A percentile compares a stretch with the other conserved stretches of the same genome.
Conservation (phyloP, 768 basidiomycete species). For the Naganishia friedmannii region DNA sequence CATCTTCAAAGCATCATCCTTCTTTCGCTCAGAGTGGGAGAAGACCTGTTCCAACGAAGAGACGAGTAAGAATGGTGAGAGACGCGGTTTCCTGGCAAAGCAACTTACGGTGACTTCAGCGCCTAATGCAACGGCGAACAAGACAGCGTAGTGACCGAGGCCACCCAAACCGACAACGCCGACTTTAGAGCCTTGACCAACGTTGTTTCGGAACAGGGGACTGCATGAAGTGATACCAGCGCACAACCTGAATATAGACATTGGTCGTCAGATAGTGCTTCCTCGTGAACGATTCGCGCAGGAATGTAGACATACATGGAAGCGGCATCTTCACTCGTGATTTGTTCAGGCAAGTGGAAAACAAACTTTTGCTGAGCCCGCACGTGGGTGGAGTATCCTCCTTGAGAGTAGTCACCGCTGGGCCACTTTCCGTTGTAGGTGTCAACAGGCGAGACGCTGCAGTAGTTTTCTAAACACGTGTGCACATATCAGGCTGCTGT, state of each 20-base stretch:
- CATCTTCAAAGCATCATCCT: conserved; percentile 60
- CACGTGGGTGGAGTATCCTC: conserved; percentile 59
- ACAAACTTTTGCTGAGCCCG: conserved; percentile 58
- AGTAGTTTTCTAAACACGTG: conserved; percentile 21
- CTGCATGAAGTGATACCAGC: conserved; percentile 66
- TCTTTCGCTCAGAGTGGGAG: conserved; percentile 61
- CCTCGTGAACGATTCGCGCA: neutral
- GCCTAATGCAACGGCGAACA: conserved; percentile 61
- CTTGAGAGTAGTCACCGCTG: conserved; percentile 52
- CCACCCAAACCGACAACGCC: conserved; percentile 68
- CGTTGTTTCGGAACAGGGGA: conserved; percentile 60
- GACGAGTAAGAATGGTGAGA: neutral
- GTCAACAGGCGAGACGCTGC: conserved; percentile 38
- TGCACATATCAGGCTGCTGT: too few species aligned
- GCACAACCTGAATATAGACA: conserved; percentile 54
- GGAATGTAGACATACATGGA: conserved; percentile 56
- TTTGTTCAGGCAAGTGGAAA: conserved; percentile 60
- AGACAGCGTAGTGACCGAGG: conserved; percentile 50
- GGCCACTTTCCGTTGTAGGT: conserved; percentile 47
- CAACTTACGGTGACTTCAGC: conserved; percentile 58
- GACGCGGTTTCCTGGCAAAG: neutral
- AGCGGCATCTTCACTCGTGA: conserved; percentile 60
- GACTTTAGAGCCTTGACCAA: conserved; percentile 64
- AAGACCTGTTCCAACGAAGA: conserved; percentile 49
- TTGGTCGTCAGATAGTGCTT: neutral